Conservation (phyloP, 768 basidiomycete genomes). For the Naematelia aurantialba region DNA sequence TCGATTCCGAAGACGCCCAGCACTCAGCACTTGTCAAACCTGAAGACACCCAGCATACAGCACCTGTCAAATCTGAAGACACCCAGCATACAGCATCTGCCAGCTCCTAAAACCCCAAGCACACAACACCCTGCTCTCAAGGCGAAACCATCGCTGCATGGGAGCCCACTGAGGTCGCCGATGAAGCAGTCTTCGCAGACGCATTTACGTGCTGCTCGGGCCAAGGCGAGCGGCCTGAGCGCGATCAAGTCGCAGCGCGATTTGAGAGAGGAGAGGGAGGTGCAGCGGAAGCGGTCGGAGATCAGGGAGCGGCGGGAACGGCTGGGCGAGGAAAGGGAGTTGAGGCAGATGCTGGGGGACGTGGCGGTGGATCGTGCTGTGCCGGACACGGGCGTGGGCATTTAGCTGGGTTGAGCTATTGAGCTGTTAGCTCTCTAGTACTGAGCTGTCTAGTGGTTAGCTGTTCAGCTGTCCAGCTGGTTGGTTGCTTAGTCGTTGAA, state of each 20-base stretch:
- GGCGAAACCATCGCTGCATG: neutral
- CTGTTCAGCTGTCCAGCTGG: no score
- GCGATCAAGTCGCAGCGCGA: constrained; percentile 32
- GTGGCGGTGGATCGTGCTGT: neutral
- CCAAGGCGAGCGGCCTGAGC: constrained; percentile 21
- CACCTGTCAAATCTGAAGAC: neutral
- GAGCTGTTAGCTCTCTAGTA: no score
- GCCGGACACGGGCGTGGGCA: neutral
- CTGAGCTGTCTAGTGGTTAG: no score
- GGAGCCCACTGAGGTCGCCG: constrained; percentile 3
- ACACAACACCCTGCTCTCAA: neutral
- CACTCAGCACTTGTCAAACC: constrained; percentile 13
- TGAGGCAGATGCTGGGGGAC: constrained; percentile 32
- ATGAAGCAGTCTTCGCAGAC: constrained; percentile 4
- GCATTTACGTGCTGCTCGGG: neutral
- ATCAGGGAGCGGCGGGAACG: constrained; percentile 35
- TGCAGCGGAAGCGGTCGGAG: constrained; percentile 23
- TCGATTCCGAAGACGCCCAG: constrained; percentile 10
- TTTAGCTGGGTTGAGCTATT: neutral
- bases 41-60: neutral
- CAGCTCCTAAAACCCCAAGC: neutral
- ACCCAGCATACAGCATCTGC: neutral
- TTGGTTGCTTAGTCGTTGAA: no score
- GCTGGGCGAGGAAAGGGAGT: constrained; percentile 30
- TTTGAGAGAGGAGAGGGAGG: constrained; percentile 28